These are phyloP conservation scores for Saturnispora dispora DNA, from an alignment of 805 yeast species.

Conservation along the genomic window DNA sequence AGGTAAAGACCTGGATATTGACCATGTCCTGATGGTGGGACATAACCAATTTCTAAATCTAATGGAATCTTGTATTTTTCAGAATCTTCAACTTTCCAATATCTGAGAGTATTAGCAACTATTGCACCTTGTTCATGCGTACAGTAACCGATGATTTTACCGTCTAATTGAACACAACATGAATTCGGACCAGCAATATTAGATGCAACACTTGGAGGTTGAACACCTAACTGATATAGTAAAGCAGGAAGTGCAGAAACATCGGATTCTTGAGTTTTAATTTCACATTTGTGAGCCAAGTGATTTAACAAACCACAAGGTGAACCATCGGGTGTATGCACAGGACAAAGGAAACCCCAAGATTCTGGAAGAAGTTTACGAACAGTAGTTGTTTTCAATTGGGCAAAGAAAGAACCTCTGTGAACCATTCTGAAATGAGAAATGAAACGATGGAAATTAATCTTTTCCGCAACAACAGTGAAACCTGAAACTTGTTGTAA, in stretches of 20 bases:
- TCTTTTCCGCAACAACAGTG: slow-evolving; percentile 97
- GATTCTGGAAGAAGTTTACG: slow-evolving; percentile 94
- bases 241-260: slow-evolving; percentile 61
- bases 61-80: slow-evolving; percentile 59
- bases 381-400: slow-evolving; percentile 93
- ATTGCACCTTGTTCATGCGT: slow-evolving; percentile 79
- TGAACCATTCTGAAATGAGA: slow-evolving; percentile 99
- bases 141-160: slow-evolving; percentile 89
- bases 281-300: slow-evolving; percentile 88
- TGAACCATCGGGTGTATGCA: slow-evolving; percentile 98
- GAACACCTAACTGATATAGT: slow-evolving; percentile 66
- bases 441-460: slow-evolving; percentile 91
- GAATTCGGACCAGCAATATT: slow-evolving; percentile 68
- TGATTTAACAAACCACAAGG: slow-evolving; percentile 98
- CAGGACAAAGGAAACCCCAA: slow-evolving; percentile 99
- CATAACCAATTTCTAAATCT: slow-evolving; percentile 87
- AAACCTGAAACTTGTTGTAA: slow-evolving; percentile 96
- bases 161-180: slow-evolving; percentile 91
- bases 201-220: slow-evolving; percentile 67
- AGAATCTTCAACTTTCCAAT: slow-evolving; percentile 79
- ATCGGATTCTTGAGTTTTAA: slow-evolving; percentile 69
- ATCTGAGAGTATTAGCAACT: slow-evolving; percentile 83
- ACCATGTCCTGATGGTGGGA: slow-evolving; percentile 92
- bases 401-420: slow-evolving; percentile 98
- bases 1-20: slow-evolving; percentile 94